phyloP scores from a whole-genome alignment of 805 yeast genomes.

The Saccharomyces jurei region DNA sequence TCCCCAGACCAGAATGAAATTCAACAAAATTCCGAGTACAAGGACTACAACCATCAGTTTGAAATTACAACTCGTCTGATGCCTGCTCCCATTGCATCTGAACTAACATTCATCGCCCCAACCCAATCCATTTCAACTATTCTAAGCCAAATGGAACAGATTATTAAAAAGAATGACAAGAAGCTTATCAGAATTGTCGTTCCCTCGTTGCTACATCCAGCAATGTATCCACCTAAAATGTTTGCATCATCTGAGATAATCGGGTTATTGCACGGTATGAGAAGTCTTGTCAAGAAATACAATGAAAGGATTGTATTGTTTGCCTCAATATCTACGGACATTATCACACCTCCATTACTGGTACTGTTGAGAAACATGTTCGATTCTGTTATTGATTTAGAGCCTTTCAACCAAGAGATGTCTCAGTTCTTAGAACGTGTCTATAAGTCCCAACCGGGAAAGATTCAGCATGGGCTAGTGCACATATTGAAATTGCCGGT shows the following conservation, averaged over 20 bases:
- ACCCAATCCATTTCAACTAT: conserved; percentile 21
- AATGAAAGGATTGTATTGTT: conserved; percentile 41
- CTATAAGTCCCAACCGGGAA: conserved; percentile 53
- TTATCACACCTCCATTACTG: conserved; percentile 45
- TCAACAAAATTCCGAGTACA: conserved; percentile 32
- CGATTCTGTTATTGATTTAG: conserved; percentile 66
- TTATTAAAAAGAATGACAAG: conserved; percentile 36
- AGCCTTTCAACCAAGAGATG: conserved; percentile 76
- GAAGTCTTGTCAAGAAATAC: conserved; percentile 43
- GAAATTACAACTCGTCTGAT: conserved; percentile 66
- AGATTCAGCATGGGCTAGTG: conserved; percentile 78
- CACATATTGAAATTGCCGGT: conserved; percentile 68
- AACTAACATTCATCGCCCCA: conserved; percentile 48
- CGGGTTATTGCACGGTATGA: conserved; percentile 54
- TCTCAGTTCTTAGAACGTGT: conserved; percentile 57
- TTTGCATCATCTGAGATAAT: conserved; percentile 42
- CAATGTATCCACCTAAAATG: conserved; percentile 49
- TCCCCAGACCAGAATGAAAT: conserved; percentile 1
- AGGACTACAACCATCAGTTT: conserved; percentile 56
- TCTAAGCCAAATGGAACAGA: conserved; percentile 37
- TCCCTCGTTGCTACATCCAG: conserved; percentile 78
- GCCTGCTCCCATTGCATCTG: conserved; percentile 59
- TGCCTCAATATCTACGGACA: conserved; percentile 53
- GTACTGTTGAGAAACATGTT: conserved; percentile 49
- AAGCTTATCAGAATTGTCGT: conserved; percentile 57